Conservation (phyloP, 2,329 filamentous ascomycete genomes). For the Clonostachys byssicola region DNA sequence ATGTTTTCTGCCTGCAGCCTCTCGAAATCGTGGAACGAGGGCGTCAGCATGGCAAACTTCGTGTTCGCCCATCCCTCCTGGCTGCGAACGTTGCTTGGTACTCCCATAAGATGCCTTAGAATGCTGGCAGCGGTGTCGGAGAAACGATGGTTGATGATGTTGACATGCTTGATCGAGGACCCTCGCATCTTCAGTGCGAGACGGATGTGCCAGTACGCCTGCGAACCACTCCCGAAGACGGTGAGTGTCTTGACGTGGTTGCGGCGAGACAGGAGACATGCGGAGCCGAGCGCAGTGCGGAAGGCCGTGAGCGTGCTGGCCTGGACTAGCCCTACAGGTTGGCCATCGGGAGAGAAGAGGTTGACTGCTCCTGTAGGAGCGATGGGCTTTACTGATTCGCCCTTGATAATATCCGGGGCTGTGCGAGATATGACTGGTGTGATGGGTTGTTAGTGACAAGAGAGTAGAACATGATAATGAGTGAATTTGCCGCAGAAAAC, state of each 20-base stretch:
- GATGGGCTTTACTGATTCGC: conserved; percentile 24
- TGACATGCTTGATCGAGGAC: conserved; percentile 68
- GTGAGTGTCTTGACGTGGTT: conserved; percentile 69
- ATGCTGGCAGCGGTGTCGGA: conserved; percentile 49
- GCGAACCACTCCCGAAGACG: conserved; percentile 83
- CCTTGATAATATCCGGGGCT: conserved; percentile 25
- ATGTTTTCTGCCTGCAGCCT: conserved; percentile 69
- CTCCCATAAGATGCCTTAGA: conserved; percentile 40
- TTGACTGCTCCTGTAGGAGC: conserved; percentile 64
- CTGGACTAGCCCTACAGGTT: conserved; percentile 64
- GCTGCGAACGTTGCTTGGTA: conserved; percentile 37
- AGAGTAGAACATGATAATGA: neutral
- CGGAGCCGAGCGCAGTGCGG: conserved; percentile 70
- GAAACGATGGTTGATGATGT: conserved; percentile 77
- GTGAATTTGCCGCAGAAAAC: neutral
- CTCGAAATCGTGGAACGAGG: conserved; percentile 63
- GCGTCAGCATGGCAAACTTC: conserved; percentile 67
- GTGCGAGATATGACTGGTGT: conserved; percentile 58
- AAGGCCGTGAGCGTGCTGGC: conserved; percentile 75
- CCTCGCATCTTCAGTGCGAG: conserved; percentile 73
- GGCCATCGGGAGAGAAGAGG: conserved; percentile 59
- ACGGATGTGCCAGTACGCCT: conserved; percentile 93
- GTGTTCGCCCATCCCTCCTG: conserved; percentile 60
- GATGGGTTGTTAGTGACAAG: neutral
- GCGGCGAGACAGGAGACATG: conserved; percentile 62